phyloP scores from a whole-genome alignment of 2,329 filamentous ascomycete genomes.

The Tolypocladium sp. region DNA sequence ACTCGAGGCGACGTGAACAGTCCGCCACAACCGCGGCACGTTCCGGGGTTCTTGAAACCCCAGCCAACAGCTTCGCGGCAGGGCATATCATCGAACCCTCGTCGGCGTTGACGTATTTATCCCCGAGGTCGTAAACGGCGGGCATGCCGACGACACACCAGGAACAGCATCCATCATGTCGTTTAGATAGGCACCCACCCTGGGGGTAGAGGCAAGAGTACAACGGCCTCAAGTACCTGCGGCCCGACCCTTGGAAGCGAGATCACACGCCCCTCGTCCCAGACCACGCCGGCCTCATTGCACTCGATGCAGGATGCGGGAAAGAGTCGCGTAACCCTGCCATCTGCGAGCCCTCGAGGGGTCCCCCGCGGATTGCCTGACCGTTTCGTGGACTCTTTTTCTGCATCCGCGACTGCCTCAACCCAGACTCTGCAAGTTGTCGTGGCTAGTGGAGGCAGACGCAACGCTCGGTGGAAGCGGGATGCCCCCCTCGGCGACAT shows the following conservation, averaged over 20 bases:
- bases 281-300: neutral
- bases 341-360: neutral
- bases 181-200: neutral
- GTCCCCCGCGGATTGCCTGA: neutral
- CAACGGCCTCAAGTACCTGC: neutral
- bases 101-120: neutral
- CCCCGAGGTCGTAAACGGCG: neutral
- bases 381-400: neutral
- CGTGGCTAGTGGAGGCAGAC: neutral
- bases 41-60: neutral
- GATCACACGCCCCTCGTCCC: neutral
- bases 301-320: neutral
- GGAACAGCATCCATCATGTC: neutral
- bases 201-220: neutral
- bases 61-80: neutral
- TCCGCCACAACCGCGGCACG: neutral
- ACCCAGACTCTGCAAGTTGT: neutral
- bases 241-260: too few relatives aligned
- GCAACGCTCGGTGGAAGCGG: neutral
- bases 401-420: neutral
- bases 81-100: neutral
- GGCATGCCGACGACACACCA: neutral
- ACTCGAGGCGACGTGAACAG: neutral
- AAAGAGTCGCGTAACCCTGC: neutral
- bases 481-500: neutral